phyloP scores from a whole-genome alignment of 1,284 basidiomycete species.

The Taiwanofungus camphoratus region DNA sequence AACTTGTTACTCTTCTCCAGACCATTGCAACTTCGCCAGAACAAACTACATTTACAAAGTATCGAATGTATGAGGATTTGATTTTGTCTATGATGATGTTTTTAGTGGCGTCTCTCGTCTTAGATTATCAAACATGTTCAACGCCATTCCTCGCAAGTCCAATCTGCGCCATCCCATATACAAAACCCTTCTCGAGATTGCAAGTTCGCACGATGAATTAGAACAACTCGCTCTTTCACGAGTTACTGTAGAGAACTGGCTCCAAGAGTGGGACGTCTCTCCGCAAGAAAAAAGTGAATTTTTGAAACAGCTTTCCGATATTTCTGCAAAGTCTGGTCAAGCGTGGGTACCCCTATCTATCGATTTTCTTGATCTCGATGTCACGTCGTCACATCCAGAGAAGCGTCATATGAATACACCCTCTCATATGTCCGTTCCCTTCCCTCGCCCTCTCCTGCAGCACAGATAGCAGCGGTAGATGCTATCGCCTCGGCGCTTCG shows the following conservation, averaged over 20 bases:
- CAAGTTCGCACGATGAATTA: slow-evolving; percentile 65
- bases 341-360: slow-evolving; percentile 37
- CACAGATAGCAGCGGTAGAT: slow-evolving; percentile 52
- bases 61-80: slow-evolving; percentile 52
- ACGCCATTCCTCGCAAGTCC: slow-evolving; percentile 69
- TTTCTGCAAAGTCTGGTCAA: slow-evolving; percentile 54
- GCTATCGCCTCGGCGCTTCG: slow-evolving; percentile 65
- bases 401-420: slow-evolving; percentile 57
- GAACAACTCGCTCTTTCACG: slow-evolving; percentile 61
- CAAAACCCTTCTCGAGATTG: slow-evolving; percentile 59
- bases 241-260: slow-evolving; percentile 64
- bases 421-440: slow-evolving; percentile 58
- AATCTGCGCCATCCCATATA: slow-evolving; percentile 64
- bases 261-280: slow-evolving; percentile 73
- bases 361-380: not conserved
- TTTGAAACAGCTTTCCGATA: slow-evolving; percentile 61
- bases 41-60: slow-evolving; percentile 52
- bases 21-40: slow-evolving; percentile 52
- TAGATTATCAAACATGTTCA: slow-evolving; percentile 87
- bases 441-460: slow-evolving; percentile 43
- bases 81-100: slow-evolving; percentile 1
- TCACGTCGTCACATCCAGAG: slow-evolving; percentile 30
- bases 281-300: slow-evolving; percentile 65
- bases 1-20: slow-evolving; percentile 45
- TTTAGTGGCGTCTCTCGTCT: not conserved